A percentile compares a stretch with the other conserved stretches of the same genome.
Conservation (phyloP, 495 filamentous ascomycete species). For the Aspergillus taichungensis region DNA sequence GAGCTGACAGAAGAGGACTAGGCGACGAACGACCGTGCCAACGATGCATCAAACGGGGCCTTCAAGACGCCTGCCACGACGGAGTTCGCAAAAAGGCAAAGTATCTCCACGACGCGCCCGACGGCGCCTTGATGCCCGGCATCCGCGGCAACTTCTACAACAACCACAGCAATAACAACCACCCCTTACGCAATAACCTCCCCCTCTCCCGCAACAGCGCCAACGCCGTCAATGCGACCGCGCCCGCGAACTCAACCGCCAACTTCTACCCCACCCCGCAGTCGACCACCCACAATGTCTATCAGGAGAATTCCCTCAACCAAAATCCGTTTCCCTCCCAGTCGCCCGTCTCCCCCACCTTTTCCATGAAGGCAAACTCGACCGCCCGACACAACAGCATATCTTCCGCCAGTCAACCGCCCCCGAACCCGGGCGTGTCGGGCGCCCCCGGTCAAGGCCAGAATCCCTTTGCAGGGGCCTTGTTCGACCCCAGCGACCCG, state of each 20-base stretch:
- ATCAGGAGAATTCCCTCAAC: slow-evolving; percentile 30
- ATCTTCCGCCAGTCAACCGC: slow-evolving; percentile 26
- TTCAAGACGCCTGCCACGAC: slow-evolving; percentile 86
- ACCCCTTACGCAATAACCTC: slow-evolving; percentile 18
- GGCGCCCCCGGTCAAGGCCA: slow-evolving; percentile 24
- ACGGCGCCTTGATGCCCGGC: slow-evolving; percentile 61
- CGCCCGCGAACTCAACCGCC: slow-evolving; percentile 17
- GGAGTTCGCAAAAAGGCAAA: slow-evolving; percentile 98
- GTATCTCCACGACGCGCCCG: slow-evolving; percentile 92
- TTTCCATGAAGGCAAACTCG: slow-evolving; percentile 38
- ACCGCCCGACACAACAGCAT: slow-evolving; percentile 32
- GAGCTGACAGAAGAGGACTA: slow-evolving; percentile 14
- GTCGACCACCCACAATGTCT: slow-evolving; percentile 33
- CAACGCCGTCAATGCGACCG: slow-evolving; percentile 16
- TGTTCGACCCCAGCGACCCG: slow-evolving; percentile 86
- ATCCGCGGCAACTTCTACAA: slow-evolving; percentile 42
- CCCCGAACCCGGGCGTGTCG: slow-evolving; percentile 25
- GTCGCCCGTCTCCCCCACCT: slow-evolving; percentile 62
- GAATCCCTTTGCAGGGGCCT: slow-evolving; percentile 45
- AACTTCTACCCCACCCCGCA: slow-evolving; percentile 30
- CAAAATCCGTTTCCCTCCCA: slow-evolving; percentile 52
- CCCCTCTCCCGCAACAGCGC: slow-evolving; percentile 26
- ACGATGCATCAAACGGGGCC: slow-evolving; percentile 85
- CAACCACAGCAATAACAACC: slow-evolving; percentile 3
- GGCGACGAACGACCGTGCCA: slow-evolving; percentile 86